phyloP scores from a whole-genome alignment of 2,329 filamentous ascomycete species.

The Apiospora malaysiana region DNA sequence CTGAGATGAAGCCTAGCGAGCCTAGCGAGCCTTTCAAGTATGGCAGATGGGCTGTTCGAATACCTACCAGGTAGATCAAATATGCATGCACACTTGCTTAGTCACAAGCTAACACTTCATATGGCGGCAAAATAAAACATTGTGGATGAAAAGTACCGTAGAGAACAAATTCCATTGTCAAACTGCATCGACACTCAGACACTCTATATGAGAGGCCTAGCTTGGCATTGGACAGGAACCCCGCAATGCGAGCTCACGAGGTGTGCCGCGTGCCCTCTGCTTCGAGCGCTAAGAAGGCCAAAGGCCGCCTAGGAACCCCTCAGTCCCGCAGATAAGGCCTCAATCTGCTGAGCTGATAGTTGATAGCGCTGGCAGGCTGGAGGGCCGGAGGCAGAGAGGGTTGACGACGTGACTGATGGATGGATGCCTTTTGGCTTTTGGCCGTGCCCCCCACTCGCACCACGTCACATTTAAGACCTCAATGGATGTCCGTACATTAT shows the following conservation, averaged over 20 bases:
- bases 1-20: not conserved
- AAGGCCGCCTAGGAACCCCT: conserved; percentile 5
- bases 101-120: not conserved
- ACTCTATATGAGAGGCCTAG: not conserved
- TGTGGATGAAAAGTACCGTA: not conserved
- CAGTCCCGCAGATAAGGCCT: conserved; percentile 14
- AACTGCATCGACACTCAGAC: not conserved
- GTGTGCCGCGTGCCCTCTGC: conserved; percentile 5
- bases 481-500: not conserved
- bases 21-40: too few species aligned
- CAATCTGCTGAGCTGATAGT: not conserved
- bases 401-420: not conserved
- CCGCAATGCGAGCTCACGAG: conserved; percentile 7
- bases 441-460: not conserved
- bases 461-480: not conserved
- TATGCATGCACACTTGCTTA: not conserved
- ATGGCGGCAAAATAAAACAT: not conserved
- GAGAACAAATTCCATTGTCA: not conserved
- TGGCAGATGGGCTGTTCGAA: too few species aligned
- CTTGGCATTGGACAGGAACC: conserved; percentile 6
- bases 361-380: not conserved
- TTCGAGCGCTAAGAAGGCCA: not conserved
- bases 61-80: not conserved
- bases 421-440: not conserved
- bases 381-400: not conserved